These are phyloP conservation scores for Phaeosphaeriaceae sp. DNA, from an alignment of 2,329 filamentous ascomycete species.

Conservation along the genomic window DNA sequence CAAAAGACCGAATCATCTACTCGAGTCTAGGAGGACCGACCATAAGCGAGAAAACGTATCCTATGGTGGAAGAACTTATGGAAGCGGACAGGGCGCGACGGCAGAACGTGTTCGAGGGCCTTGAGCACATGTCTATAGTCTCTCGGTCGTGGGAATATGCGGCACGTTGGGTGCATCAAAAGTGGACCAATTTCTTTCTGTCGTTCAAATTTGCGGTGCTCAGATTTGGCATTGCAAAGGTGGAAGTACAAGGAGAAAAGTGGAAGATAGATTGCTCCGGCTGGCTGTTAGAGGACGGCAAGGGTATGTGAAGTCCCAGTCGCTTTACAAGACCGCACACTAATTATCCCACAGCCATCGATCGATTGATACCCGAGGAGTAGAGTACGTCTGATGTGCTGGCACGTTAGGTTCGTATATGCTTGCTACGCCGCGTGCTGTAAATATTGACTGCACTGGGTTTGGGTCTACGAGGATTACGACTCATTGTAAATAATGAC, in stretches of 20 bases:
- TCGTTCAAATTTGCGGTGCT: conserved; percentile 46
- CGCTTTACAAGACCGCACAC: conserved; percentile 5
- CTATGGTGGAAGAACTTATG: conserved; percentile 37
- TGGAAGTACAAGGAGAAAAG: conserved; percentile 40
- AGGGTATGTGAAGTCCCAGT: conserved; percentile 35
- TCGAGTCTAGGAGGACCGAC: conserved; percentile 37
- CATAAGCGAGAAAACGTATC: conserved; percentile 42
- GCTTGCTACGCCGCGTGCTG: not conserved
- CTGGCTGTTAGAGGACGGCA: conserved; percentile 41
- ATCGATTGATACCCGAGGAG: conserved; percentile 40
- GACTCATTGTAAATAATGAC: not conserved
- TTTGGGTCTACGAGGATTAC: not conserved
- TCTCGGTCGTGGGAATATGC: conserved; percentile 34
- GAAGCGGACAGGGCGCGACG: conserved; percentile 39
- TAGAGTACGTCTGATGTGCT: conserved; percentile 6
- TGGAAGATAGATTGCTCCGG: conserved; percentile 49
- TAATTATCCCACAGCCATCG: conserved; percentile 32
- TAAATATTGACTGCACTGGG: not conserved
- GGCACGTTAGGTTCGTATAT: not conserved
- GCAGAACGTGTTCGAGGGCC: conserved; percentile 36
- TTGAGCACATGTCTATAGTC: conserved; percentile 33
- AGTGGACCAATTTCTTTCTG: conserved; percentile 46
- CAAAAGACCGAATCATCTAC: conserved; percentile 37
- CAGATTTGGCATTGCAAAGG: conserved; percentile 40
- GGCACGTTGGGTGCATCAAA: conserved; percentile 43